A percentile compares a stretch with the other conserved stretches of the same genome.
phyloP scores from a whole-genome alignment of 306 rosid genomes.

The Cercis canadensis region DNA sequence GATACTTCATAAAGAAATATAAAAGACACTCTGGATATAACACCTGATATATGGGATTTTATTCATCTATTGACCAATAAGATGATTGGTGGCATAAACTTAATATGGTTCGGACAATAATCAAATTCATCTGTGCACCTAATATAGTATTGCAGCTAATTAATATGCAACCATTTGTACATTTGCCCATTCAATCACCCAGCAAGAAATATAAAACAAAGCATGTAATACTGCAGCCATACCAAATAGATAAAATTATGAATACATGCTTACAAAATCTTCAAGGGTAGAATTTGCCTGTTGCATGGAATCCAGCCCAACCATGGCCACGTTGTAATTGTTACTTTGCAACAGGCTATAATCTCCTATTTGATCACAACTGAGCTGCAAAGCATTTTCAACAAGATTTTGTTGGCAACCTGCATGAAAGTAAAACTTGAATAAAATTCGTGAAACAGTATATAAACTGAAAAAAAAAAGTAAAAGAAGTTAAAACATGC shows the following conservation, averaged over 20 bases:
- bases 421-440: too few relatives aligned
- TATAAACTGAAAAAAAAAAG: too few relatives aligned
- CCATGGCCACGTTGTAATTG: constrained; percentile 53
- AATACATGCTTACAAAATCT: constrained; percentile 78
- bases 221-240: constrained; percentile 4
- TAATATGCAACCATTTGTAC: constrained; percentile 14
- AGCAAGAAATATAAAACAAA: neutral
- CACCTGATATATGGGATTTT: neutral
- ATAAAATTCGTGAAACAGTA: too few relatives aligned
- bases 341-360: constrained; percentile 30
- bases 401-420: constrained; percentile 48
- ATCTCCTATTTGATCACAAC: constrained; percentile 39
- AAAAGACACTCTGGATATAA: constrained; percentile 1
- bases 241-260: constrained; percentile 16
- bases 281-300: constrained; percentile 91
- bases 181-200: constrained; percentile 25
- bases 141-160: neutral
- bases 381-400: constrained; percentile 42
- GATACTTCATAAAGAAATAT: neutral
- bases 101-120: neutral
- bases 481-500: neutral
- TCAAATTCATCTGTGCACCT: constrained; percentile 3
- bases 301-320: constrained; percentile 80
- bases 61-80: constrained; percentile 21
- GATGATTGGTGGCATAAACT: constrained; percentile 6